Evolutionary conservation across 2,329 filamentous ascomycete genomes (phyloP), one percentile per base, ranked within the genome.

Genomic region (Scytalidium sp.): DNA sequence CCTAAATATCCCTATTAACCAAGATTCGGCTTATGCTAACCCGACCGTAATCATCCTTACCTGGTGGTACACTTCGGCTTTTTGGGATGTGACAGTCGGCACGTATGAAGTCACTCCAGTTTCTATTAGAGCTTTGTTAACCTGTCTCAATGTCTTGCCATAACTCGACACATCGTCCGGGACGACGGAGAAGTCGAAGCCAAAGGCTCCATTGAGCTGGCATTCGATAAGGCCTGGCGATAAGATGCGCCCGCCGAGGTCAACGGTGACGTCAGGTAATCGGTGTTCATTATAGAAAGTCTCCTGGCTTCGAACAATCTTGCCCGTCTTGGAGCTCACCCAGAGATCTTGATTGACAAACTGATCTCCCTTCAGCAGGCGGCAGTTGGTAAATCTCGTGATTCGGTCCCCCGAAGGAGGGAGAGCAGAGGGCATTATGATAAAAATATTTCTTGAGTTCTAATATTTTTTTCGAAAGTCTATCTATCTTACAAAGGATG

Each of bases 121-220:
- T 59, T 81, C 72, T 23, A 91, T 78, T 46, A 97, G 75, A 23
- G 80, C 76, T 56, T 75, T 81, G 68, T 94, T 94, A 53, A 93
- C 76, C 50, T 83, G 75, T 55, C 75, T 76, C 45, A 96, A 72
- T n/a, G 82, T 84, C 66, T 89, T 86, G 50, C 81, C 80, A 61
- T 95, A 96, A 46, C 79, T 75, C 23, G 75, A 70, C 69, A 80
- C 82, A 60, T 87, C 81, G 15, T 84, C 68, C n/a, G 88, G 82
- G 9, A 90, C 75, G 1, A 84, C 83, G 3, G 90, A 94, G 67
- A 95, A 96, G 73, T 96, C 93, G 75, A 96, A 95, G 50, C 91
- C 91, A 62, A 91, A 93, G 9, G 88, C 91, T 43, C 92, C 92
- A 63, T 97, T 97, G 59, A 97, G 83, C 69, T 97, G 92, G 46